Evolutionary conservation across 2,329 filamentous ascomycete species (phyloP), one percentile per base, ranked within the genome.

Genomic region (Fusarium siculi): DNA sequence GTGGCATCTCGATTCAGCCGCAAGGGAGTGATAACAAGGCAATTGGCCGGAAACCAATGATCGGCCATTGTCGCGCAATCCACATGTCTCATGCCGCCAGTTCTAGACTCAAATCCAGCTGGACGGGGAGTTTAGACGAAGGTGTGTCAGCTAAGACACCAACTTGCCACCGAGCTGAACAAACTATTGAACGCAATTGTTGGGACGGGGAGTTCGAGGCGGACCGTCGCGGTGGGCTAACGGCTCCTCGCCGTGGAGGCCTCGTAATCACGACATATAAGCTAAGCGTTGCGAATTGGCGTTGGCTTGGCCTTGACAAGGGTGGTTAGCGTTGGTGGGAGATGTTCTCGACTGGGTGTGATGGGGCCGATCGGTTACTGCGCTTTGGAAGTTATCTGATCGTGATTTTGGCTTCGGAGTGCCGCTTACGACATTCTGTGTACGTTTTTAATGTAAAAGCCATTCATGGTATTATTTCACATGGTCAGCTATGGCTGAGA

Each of bases 211-310:
- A 59, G 53, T 59, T 59, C 2, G 23, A 49, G 37, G 9, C 23
- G 60, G 60, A 47, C 36, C 36, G 36, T 63, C 54, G 60, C 53
- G 40, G 25, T 43, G 58, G 37, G 7, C 18, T 23, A 25, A 56
- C 37, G 49, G 58, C 30, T 23, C 21, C 23, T 55, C 58, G 49
- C 55, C 4, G 42, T 50, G 55, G 55, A 58, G 55, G 16, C 36
- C 28, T 59, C 19, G 21, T 9, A 19, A 63, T 63, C 60, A 63
- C 60, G 60, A 63, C 53, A 60, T 57, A 28, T 5, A 32, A 37
- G 37, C 39, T 30, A 19, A 18, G 36, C 30, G 56, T 63, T 60
- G 36, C 60, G 30, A 63, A 59, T 37, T 23, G n/a, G 19, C 28
- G 3, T 28, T 12, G 28, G 9, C 21, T 49, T 23, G n/a, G 19